Percentiles rank a stretch among this genome's conserved stretches.
Evolutionary conservation across 1,284 basidiomycete species (phyloP).

Genomic region (Entoloma clypeatum): DNA sequence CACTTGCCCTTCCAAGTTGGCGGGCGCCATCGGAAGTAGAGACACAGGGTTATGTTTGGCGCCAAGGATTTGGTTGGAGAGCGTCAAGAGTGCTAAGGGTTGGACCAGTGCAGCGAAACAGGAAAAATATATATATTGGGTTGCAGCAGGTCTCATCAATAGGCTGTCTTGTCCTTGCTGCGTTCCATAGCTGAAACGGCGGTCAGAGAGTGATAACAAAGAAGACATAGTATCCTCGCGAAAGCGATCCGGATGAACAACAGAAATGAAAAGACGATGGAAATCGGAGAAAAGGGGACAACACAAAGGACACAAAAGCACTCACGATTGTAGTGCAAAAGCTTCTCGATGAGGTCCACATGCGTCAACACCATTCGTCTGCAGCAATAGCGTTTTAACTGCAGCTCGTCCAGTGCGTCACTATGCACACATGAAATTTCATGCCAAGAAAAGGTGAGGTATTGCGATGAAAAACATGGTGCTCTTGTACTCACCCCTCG

Average conservation of each 20-base stretch:
- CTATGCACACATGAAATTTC: conserved; percentile 29
- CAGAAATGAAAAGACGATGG: neutral
- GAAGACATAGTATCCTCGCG: too few species aligned
- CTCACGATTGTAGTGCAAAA: conserved; percentile 94
- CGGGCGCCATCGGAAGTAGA: too few species aligned
- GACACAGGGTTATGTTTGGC: too few species aligned
- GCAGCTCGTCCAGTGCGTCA: conserved; percentile 88
- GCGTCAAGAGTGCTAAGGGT: too few species aligned
- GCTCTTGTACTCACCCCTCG: conserved; percentile 89
- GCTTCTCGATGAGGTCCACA: conserved; percentile 95
- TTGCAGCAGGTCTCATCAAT: conserved; percentile 7
- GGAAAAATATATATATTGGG: neutral
- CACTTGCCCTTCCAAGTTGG: too few species aligned
- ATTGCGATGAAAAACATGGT: too few species aligned
- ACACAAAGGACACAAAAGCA: conserved; percentile 21
- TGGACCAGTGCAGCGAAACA: too few species aligned
- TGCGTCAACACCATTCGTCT: conserved; percentile 97
- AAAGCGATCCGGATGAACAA: neutral
- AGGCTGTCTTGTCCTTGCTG: conserved; percentile 37
- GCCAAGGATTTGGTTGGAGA: too few species aligned
- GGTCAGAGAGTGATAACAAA: conserved; percentile 1
- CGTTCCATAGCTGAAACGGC: conserved; percentile 41
- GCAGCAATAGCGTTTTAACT: conserved; percentile 94
- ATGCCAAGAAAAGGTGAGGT: neutral
- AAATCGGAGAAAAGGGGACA: too few species aligned